Evolutionary conservation across 83 land plant genomes (phyloP).

Genomic region (Diphasiastrum complanatum): DNA sequence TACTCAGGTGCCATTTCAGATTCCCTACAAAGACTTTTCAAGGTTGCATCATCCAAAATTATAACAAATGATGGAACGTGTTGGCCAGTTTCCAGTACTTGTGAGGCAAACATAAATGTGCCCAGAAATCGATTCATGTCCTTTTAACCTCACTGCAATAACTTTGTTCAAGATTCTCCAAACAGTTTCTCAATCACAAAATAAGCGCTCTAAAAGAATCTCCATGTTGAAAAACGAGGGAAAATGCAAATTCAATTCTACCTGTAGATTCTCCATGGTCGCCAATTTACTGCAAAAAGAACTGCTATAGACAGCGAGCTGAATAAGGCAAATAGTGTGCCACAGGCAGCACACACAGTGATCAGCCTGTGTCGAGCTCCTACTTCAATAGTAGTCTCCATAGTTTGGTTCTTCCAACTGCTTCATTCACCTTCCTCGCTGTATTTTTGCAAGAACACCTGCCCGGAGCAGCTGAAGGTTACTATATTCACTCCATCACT

Average conservation of each 20-base stretch:
- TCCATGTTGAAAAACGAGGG: background rate
- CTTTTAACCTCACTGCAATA: too few species aligned
- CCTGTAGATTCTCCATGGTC: conserved; percentile 99
- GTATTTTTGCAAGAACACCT: too few species aligned
- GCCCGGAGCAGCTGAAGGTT: too few species aligned
- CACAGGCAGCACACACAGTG: conserved; percentile 58
- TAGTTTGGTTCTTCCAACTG: conserved; percentile 12
- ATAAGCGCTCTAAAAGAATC: background rate
- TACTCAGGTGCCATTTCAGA: too few species aligned
- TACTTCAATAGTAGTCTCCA: conserved; percentile 42
- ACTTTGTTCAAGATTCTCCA: too few species aligned
- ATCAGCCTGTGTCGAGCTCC: conserved; percentile 45
- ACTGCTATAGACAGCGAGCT: conserved; percentile 55
- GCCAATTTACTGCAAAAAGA: conserved; percentile 90
- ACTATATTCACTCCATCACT: too few species aligned
- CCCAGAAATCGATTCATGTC: too few species aligned
- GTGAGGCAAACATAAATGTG: too few species aligned
- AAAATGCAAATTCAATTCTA: conserved; percentile 2
- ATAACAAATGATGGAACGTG: too few species aligned
- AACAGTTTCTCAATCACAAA: background rate
- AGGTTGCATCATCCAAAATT: too few species aligned
- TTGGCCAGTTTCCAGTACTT: too few species aligned
- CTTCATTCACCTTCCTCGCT: conserved; percentile 32
- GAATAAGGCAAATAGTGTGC: conserved; percentile 51
- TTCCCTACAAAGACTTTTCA: too few species aligned